A percentile compares a stretch with the other conserved stretches of the same genome.
Evolutionary conservation across 2,329 filamentous ascomycete species (phyloP).

Genomic region (Blastomyces emzantsi): DNA sequence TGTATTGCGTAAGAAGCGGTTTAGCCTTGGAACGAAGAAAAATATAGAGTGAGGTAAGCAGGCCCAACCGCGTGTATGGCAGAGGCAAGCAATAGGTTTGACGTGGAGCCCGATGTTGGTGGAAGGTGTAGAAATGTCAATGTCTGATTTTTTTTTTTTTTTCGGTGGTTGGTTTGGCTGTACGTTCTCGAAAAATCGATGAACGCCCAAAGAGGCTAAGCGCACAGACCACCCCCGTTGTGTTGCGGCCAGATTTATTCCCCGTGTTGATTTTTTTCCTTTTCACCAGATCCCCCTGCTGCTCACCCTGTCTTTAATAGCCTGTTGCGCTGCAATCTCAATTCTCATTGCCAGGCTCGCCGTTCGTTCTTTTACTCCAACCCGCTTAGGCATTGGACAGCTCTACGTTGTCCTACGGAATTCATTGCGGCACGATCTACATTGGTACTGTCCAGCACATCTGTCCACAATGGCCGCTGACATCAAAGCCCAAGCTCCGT

Average conservation of each 20-base stretch:
- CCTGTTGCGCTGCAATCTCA: not conserved
- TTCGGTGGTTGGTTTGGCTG: constrained; percentile 1
- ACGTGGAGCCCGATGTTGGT: not conserved
- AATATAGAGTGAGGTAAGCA: not conserved
- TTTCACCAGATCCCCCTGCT: not conserved
- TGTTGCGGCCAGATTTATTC: constrained; percentile 16
- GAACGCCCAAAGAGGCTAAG: constrained; percentile 11
- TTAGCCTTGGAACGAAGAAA: not conserved
- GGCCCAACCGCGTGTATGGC: not conserved
- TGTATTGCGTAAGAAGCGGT: constrained; percentile 3
- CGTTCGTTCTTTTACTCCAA: not conserved
- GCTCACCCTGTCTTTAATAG: not conserved
- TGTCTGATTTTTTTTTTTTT: constrained; percentile 2
- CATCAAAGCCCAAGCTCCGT: constrained; percentile 18
- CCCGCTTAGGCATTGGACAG: not conserved
- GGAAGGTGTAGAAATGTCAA: not conserved
- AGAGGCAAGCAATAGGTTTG: not conserved
- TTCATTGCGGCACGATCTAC: not conserved
- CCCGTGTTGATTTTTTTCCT: constrained; percentile 10
- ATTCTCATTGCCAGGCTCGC: not conserved
- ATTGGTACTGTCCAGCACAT: not conserved
- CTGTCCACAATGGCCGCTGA: constrained; percentile 28
- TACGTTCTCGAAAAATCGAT: constrained; percentile 26
- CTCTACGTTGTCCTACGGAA: not conserved
- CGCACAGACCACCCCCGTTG: constrained; percentile 22